These are phyloP conservation scores for Coemansia sp. DNA, from an alignment of 192 early-diverging fungal species.

Conservation along the genomic window DNA sequence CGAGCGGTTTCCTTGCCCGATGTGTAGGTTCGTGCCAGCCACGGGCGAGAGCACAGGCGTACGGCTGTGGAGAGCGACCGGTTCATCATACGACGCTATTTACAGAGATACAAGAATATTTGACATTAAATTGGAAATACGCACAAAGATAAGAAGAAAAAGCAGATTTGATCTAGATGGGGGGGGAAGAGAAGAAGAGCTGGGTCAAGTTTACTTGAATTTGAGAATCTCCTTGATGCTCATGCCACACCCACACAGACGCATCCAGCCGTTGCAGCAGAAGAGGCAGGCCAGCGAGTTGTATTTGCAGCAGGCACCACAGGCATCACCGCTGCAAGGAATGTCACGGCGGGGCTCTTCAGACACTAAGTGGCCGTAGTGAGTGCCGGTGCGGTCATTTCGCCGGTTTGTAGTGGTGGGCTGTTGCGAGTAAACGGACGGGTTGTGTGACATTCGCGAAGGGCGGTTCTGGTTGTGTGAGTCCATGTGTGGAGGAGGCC, in stretches of 20 bases:
- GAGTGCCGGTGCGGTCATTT: conserved; percentile 8
- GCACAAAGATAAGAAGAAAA: background rate
- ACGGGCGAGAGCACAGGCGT: background rate
- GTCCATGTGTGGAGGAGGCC: conserved; percentile 8
- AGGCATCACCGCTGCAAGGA: conserved; percentile 39
- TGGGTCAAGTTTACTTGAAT: conserved; percentile 9
- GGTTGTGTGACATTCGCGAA: conserved; percentile 5
- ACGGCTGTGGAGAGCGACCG: background rate
- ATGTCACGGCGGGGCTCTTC: conserved; percentile 20
- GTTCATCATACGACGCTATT: background rate
- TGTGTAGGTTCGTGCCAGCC: background rate
- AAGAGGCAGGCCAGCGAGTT: conserved; percentile 39
- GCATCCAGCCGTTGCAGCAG: conserved; percentile 51
- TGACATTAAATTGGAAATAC: background rate
- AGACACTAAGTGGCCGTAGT: conserved; percentile 47
- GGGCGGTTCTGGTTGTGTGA: conserved; percentile 4
- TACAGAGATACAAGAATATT: background rate
- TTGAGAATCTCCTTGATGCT: conserved; percentile 40
- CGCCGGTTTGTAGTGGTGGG: conserved; percentile 1
- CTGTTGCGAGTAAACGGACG: conserved; percentile 5
- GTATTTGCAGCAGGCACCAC: conserved; percentile 50
- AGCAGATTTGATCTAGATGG: too few species aligned
- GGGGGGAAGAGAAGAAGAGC: background rate
- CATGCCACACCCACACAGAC: conserved; percentile 40
- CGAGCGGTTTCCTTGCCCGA: conserved; percentile 46